phyloP scores from a whole-genome alignment of 495 filamentous ascomycete genomes.

The Pyronema omphalodes region DNA sequence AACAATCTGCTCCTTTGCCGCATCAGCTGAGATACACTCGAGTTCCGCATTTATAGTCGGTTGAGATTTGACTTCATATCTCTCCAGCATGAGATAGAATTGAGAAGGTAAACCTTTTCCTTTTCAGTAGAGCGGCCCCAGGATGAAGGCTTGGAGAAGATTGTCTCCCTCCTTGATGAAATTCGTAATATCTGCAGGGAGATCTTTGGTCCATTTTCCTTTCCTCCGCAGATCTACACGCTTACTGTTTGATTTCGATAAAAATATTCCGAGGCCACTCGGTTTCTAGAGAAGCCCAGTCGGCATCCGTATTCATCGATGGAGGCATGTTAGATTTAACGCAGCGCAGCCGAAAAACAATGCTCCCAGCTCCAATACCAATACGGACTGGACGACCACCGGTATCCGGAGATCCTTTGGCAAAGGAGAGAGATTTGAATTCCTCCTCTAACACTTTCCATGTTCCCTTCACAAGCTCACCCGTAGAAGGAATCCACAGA shows the following conservation, averaged over 20 bases:
- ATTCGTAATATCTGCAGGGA: constrained; percentile 53
- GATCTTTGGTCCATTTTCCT: constrained; percentile 50
- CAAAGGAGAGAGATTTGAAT: not conserved
- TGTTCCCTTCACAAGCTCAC: not conserved
- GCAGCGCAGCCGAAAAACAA: constrained; percentile 19
- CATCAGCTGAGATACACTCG: constrained; percentile 4
- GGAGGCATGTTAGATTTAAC: not conserved
- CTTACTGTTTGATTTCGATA: constrained; percentile 44
- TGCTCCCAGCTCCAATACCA: constrained; percentile 12
- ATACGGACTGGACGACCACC: constrained; percentile 13
- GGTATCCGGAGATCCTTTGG: not conserved
- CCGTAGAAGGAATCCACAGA: not conserved
- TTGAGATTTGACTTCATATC: constrained; percentile 1
- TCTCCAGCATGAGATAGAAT: constrained; percentile 14
- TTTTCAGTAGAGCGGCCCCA: constrained; percentile 27
- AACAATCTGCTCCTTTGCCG: not conserved
- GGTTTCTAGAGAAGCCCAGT: constrained; percentile 45
- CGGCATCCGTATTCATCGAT: constrained; percentile 20
- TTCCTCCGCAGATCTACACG: constrained; percentile 44
- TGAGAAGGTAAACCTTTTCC: constrained; percentile 1
- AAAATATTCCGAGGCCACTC: constrained; percentile 57
- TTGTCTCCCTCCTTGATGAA: constrained; percentile 38
- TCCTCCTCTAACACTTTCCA: not conserved
- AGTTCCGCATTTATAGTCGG: not conserved
- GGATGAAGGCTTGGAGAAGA: constrained; percentile 31